Base-by-base conservation (phyloP, 2,329 filamentous ascomycete genomes). In the Parastagonospora nodorum region DNA sequence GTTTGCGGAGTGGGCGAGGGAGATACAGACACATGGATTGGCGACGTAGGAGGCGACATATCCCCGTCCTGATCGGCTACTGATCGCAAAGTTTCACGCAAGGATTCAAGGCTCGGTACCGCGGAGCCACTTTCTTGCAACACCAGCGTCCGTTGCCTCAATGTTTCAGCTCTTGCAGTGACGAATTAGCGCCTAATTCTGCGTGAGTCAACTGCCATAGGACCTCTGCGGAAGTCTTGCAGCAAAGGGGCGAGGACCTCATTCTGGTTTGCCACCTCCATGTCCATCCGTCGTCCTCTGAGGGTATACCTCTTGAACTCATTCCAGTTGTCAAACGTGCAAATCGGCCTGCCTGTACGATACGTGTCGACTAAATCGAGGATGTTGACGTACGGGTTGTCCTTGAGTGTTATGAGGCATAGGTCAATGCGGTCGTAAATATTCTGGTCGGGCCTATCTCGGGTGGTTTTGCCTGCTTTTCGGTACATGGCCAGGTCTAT, bases 401-500 rank as follows among this genome's bases (percentile, higher is more conserved):
- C 12, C 15, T 50, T 45, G 10, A 50, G 27, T 27, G 45, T 36
- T 4, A 41, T 16, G 12, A 50, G 36, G 24, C 42, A 42, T 5
- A 29, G 10, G 27, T 45, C 24, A 12, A 51, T 46, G 19, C 5
- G 19, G 19, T 24, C 3, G 19, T 3, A 24, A 8, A 32, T n/a
- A 12, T 5, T 8, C 2, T 27, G 38, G 1, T 28, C 24, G 6
- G 12, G 14, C 19, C 19, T 24, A 24, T 24, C 19, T 24, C 19
- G 19, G 3, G 5, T 24, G 19, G 19, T 24, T 27, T 51, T 51
- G 2, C 38, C 14, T 8, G 48, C 42, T 9, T 12, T 11, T 10
- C 38, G 36, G 27, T 37, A 51, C 42, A 51, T 51, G 1, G 24
- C 42, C 15, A 46, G 48, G 30, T 51, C 46, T 19, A 51, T 44